Base-by-base conservation (phyloP, 495 filamentous ascomycete genomes). In the Penicillium ucsense region DNA sequence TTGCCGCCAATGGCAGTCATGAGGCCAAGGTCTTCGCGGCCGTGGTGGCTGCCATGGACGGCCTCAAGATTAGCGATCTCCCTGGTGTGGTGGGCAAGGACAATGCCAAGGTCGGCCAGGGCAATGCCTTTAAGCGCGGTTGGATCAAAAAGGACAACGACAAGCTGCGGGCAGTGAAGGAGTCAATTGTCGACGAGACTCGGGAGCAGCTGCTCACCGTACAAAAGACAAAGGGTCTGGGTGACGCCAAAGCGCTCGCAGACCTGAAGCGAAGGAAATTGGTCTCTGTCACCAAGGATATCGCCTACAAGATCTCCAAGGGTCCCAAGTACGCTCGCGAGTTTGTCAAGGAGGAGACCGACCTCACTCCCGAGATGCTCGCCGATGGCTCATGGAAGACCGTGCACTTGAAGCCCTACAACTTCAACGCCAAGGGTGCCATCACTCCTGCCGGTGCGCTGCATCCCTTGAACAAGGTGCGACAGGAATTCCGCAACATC, bases 11-110 rank as follows among this genome's bases (percentile, higher is more conserved):
- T 69, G 91, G 92, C 43, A 92, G 86, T 56, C 91, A 95, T 68
- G 92, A 98, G 65, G 91, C 85, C 47, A 89, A 88, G 56, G 90
- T 98, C 42, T 98, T 94, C 67, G 81, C 90, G 50, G 89, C 86
- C 4, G 78, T 96, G 11, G 75, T 81, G 52, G 74, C 80, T 49
- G 83, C 86, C 34, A 63, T 94, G 51, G 84, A 85, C 47, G 84
- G 94, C 33, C 71, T 94, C 54, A 84, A 84, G 59, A 82, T 95
- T 49, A 72, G 78, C 52, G 89, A 96, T 49, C 70, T 95, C 50
- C 78, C 80, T 58, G 75, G 70, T 8, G 77, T 88, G 53, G 87
- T 94, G 39, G 88, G 88, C 54, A 85, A 86, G 67, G 84, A 82
- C n/a, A 80, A 82, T 41, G 83, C 85, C 47, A 94, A 89, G 65